These are phyloP conservation scores for Aspergillus niger DNA, from an alignment of 2,329 filamentous ascomycete genomes.

Conservation along the genomic window DNA sequence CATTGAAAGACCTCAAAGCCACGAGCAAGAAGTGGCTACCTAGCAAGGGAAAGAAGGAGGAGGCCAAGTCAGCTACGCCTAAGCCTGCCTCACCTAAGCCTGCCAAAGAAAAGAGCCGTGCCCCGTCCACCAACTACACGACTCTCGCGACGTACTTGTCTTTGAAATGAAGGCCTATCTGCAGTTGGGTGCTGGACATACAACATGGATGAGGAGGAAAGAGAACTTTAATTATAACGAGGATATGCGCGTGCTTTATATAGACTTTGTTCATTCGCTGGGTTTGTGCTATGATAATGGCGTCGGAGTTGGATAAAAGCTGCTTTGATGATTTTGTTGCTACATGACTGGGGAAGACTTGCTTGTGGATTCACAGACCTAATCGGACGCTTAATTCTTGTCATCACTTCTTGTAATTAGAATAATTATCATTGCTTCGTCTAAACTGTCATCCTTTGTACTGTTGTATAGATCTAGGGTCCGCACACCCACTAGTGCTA, in stretches of 20 bases:
- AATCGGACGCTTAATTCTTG: background rate
- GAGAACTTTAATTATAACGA: background rate
- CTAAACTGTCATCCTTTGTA: no score
- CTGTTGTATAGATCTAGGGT: no score
- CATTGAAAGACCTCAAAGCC: background rate
- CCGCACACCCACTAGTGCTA: no score
- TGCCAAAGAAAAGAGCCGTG: background rate
- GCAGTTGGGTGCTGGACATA: background rate
- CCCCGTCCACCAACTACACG: background rate
- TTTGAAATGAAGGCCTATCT: background rate
- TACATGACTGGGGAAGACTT: background rate
- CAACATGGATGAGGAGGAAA: background rate
- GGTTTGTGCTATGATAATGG: background rate
- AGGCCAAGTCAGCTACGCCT: background rate
- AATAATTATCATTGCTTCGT: no score
- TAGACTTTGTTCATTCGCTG: background rate
- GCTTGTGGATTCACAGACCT: background rate
- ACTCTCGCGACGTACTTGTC: background rate
- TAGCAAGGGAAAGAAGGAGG: background rate
- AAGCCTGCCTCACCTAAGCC: background rate
- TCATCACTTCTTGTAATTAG: no score
- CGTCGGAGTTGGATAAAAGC: background rate
- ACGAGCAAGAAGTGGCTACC: conserved; percentile 1
- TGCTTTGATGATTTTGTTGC: background rate
- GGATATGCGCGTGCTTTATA: background rate